Conservation (phyloP, 2,329 filamentous ascomycete species). For the Stachybotrys elegans region DNA sequence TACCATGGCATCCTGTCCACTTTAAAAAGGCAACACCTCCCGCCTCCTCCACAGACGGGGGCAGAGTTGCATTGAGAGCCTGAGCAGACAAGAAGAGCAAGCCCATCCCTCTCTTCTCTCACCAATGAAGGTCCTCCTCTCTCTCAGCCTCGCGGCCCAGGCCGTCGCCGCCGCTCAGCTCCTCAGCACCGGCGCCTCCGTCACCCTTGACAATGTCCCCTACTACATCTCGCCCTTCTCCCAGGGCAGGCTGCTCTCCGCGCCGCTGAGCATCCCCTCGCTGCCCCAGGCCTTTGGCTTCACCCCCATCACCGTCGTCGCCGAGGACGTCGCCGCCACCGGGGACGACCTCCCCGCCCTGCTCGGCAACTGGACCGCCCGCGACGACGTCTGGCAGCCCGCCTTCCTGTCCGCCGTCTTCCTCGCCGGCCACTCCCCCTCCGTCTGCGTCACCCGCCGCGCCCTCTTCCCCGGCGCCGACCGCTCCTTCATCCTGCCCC, state of each 20-base stretch:
- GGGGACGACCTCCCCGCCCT: conserved; percentile 18
- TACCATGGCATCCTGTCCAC: no score
- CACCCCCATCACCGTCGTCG: conserved; percentile 27
- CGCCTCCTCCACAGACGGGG: no score
- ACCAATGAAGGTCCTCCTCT: conserved; percentile 1
- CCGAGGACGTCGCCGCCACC: conserved; percentile 12
- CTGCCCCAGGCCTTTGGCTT: conserved; percentile 24
- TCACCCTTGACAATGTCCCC: conserved; percentile 22
- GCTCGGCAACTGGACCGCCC: conserved; percentile 23
- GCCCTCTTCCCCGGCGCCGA: conserved; percentile 10
- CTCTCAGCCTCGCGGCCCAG: conserved; percentile 8
- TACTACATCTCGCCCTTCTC: conserved; percentile 29
- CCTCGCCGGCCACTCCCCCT: conserved; percentile 11
- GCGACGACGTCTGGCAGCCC: conserved; percentile 21
- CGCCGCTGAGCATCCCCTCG: conserved; percentile 3
- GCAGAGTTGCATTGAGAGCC: not conserved
- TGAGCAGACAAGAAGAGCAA: not conserved
- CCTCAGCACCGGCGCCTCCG: conserved; percentile 22
- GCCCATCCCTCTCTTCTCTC: no score
- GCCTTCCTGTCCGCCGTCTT: conserved; percentile 17
- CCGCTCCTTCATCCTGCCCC: conserved; percentile 11
- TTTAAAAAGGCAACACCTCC: no score
- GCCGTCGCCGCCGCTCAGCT: conserved; percentile 16
- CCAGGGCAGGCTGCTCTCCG: conserved; percentile 18
- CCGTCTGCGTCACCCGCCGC: conserved; percentile 13